A percentile compares a stretch with the other conserved stretches of the same genome.
Evolutionary conservation across 1,284 basidiomycete species (phyloP).

Genomic region (Rhodotorula sp.): DNA sequence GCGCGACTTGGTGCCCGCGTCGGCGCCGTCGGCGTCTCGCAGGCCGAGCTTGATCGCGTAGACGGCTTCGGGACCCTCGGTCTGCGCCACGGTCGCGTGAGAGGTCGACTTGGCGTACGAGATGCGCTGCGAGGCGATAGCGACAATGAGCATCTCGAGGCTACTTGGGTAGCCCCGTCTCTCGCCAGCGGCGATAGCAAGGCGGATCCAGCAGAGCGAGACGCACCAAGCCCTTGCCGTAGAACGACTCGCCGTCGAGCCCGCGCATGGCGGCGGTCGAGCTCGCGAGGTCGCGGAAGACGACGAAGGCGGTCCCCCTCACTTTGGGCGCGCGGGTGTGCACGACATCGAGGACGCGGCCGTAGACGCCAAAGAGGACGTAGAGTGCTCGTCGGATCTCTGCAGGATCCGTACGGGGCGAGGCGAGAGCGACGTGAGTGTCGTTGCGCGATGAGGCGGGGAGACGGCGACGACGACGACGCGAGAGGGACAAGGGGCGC

Average conservation of each 20-base stretch:
- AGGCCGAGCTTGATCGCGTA: conserved; percentile 46
- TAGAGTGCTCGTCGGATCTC: conserved; percentile 83
- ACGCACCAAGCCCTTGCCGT: conserved; percentile 84
- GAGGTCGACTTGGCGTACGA: conserved; percentile 44
- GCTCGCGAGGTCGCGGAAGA: conserved; percentile 82
- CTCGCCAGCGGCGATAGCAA: too few relatives aligned
- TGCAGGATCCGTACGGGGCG: conserved; percentile 29
- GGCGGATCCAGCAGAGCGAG: not conserved
- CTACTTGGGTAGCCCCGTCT: too few relatives aligned
- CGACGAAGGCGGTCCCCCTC: conserved; percentile 94
- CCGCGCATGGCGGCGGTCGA: conserved; percentile 89
- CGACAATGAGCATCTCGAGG: not conserved
- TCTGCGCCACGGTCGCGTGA: conserved; percentile 43
- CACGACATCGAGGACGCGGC: conserved; percentile 88
- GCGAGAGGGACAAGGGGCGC: conserved; percentile 34
- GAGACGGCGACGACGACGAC: not conserved
- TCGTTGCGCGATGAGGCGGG: not conserved
- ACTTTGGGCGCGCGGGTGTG: conserved; percentile 85
- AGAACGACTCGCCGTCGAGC: conserved; percentile 87
- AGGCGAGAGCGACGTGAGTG: not conserved
- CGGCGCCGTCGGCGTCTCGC: conserved; percentile 31
- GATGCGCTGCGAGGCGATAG: conserved; percentile 29
- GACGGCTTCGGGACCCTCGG: conserved; percentile 45
- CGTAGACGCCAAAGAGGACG: conserved; percentile 88
- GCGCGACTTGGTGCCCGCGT: not conserved